A percentile compares a stretch with the other conserved stretches of the same genome.
Evolutionary conservation across 1,284 basidiomycete genomes (phyloP).

Genomic region (Cutaneotrichosporon curvatum): DNA sequence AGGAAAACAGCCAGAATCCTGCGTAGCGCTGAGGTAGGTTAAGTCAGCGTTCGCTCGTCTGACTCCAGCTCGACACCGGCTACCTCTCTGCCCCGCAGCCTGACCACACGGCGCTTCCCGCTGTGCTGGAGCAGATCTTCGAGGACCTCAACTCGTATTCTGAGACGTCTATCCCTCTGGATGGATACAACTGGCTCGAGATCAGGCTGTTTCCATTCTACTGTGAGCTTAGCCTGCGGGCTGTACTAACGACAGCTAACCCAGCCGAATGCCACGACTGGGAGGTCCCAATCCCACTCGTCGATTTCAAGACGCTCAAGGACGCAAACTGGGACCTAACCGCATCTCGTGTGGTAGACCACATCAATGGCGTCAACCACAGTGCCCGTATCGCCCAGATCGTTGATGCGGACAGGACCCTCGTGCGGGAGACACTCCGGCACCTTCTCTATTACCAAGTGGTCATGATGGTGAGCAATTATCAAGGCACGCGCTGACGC

Average conservation of each 20-base stretch:
- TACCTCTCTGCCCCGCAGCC: constrained; percentile 74
- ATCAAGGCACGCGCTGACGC: constrained; percentile 1
- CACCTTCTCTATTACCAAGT: constrained; percentile 97
- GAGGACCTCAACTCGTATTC: constrained; percentile 96
- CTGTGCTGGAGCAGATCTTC: constrained; percentile 90
- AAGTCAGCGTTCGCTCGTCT: neutral
- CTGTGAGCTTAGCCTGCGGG: constrained; percentile 38
- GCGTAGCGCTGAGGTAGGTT: constrained; percentile 72
- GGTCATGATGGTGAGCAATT: constrained; percentile 61
- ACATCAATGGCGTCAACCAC: constrained; percentile 18
- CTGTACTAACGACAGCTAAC: constrained; percentile 52
- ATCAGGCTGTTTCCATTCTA: constrained; percentile 95
- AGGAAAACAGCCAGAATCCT: constrained; percentile 88
- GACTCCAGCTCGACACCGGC: constrained; percentile 68
- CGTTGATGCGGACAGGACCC: constrained; percentile 77
- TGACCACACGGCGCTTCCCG: constrained; percentile 61
- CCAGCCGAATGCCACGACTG: constrained; percentile 84
- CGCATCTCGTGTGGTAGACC: constrained; percentile 63
- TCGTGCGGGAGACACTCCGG: constrained; percentile 80
- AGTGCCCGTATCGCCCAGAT: constrained; percentile 81
- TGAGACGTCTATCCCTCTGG: constrained; percentile 82
- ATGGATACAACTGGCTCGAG: constrained; percentile 84
- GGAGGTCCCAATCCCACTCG: constrained; percentile 88
- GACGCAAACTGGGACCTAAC: constrained; percentile 96
- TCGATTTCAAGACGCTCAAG: constrained; percentile 69